Base-by-base conservation (phyloP, 345 rosid species). In the Atalantia buxifolia region DNA sequence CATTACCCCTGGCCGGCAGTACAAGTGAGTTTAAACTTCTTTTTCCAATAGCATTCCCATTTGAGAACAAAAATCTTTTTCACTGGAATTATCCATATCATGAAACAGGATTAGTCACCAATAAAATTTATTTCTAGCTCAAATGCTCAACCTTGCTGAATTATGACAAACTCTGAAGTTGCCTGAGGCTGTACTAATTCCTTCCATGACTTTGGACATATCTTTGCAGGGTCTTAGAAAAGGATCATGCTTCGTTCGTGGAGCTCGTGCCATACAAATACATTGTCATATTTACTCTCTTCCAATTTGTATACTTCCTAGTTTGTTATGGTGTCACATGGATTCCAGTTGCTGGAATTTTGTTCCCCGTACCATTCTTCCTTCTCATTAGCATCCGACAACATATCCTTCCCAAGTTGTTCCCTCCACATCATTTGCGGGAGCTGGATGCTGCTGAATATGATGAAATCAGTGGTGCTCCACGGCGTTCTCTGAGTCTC, bases 341-440 rank as follows among this genome's bases (percentile, higher is more conserved):
- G 96, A 90, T 94, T 74, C 98, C 98, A 2, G 85, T 93, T 45
- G 98, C 91, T 0, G 97, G 98, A 79, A 87, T 94, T 38, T 77
- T 94, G 86, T 94, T 94, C 71, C 98, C 98, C 12, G 75, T 93
- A 82, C 98, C 91, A 6, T 93, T 94, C 88, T 93, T 94, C 77
- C 73, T 94, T 56, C 93, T 94, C 70, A 86, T 92, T 76, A 83
- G 88, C 45, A 85, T 94, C 66, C 89, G 98, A 71, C 94, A 94
- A 28, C 81, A 90, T 71, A 45, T 92, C 67, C 88, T 94, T 35
- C 98, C 98, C 7, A 93, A 89, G 83, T 50, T 93, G 18, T 84
- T 94, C 73, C 73, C 48, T 5, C 86, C 80, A 0, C 79, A 72
- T 31, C 81, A 90, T 83, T 81, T 94, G 40, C 81, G 60, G 35